These are phyloP conservation scores for Chaetoscypha palmicola DNA, from an alignment of 2,329 filamentous ascomycete species.

Conservation along the genomic window DNA sequence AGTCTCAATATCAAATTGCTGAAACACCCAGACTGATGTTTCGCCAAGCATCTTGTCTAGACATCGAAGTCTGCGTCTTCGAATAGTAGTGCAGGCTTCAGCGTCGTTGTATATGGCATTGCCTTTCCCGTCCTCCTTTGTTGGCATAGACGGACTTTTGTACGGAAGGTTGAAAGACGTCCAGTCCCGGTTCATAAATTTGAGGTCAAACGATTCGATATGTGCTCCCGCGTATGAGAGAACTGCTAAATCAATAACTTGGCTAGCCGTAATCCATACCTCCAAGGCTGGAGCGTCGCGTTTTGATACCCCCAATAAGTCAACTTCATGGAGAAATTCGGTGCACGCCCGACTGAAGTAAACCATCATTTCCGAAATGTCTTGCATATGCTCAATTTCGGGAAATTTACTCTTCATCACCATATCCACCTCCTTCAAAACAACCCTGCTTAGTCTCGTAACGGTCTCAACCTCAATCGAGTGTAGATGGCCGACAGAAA, in stretches of 20 bases:
- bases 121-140: too few relatives aligned
- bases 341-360: background rate
- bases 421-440: background rate
- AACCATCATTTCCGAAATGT: background rate
- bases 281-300: background rate
- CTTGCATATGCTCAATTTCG: background rate
- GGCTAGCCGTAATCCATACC: constrained; percentile 7
- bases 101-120: too few relatives aligned
- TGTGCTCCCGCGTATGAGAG: constrained; percentile 15
- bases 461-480: background rate
- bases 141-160: background rate
- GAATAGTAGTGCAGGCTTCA: background rate
- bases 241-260: constrained; percentile 10
- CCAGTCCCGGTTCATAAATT: background rate
- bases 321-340: background rate
- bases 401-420: background rate
- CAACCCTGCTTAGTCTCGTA: background rate
- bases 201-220: constrained; percentile 8
- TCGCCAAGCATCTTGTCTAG: constrained; percentile 5
- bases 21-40: constrained; percentile 6
- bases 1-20: background rate
- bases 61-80: constrained; percentile 3
- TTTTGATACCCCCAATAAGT: background rate
- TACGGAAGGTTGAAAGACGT: constrained; percentile 1
- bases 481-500: background rate